Evolutionary conservation across 1,284 basidiomycete genomes (phyloP), one percentile per base, ranked within the genome.

Genomic region (Athelia psychrophila): DNA sequence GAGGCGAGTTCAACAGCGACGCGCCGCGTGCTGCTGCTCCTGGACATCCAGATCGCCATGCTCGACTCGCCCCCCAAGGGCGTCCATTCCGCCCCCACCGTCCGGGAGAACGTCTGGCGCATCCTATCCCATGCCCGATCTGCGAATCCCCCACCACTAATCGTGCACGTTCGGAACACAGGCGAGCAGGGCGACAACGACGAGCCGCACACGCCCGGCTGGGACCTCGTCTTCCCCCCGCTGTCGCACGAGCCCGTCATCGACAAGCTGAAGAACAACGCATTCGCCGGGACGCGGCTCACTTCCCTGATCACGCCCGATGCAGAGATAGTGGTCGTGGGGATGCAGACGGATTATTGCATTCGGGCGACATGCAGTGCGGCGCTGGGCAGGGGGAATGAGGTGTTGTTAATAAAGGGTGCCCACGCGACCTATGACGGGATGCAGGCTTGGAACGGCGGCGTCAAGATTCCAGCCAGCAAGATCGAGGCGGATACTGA

Each of bases 191-290:
- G 81, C 48, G 83, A 86, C n/a, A 64, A 76, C 2, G 84, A 86
- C 66, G 80, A 81, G 60, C 75, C 71, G 0, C 56, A 71, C 53
- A 68, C 77, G 0, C 62, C 71, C 3, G 81, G 82, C 5, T 86
- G 83, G 83, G 65, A 78, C 57, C 79, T 87, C 60, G 73, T 76
- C 32, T 78, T 81, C 63, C 58, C 68, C 9, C 77, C 80, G 1
- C 72, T 72, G 12, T 62, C 74, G 0, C 61, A 69, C 57, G 84
- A 86, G 64, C 63, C 66, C 49, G 69, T 85, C 50, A 58, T 87
- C 50, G 83, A 87, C 69, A 87, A 86, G 69, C 68, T 68, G 54
- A 86, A 85, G 69, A 85, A 83, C 69, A 87, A 86, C 60, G 84
- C 84, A 20, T 88, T 87, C 57, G 69, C 76, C 0, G 81, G 79